Evolutionary conservation across 768 basidiomycete genomes (phyloP).

Genomic region (Suillus sp.): DNA sequence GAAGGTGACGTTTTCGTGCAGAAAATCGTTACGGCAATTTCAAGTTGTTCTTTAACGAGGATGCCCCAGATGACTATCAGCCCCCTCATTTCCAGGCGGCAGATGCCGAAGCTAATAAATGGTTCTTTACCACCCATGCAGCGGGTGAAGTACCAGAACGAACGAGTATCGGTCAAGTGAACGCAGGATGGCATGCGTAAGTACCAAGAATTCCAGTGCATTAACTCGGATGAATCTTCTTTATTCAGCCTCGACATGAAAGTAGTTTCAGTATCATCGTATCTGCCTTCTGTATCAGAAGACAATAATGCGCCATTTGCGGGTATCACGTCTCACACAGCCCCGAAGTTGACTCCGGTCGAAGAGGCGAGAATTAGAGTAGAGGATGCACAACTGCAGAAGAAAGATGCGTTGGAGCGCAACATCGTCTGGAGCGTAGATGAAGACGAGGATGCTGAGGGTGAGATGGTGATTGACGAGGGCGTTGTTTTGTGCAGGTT

Average conservation of each 20-base stretch:
- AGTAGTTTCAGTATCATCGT: conserved; percentile 72
- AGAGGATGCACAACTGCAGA: conserved; percentile 61
- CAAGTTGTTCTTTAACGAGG: conserved; percentile 82
- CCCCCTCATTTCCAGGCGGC: conserved; percentile 78
- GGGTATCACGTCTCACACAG: conserved; percentile 42
- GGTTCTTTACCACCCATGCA: conserved; percentile 81
- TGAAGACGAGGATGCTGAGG: conserved; percentile 58
- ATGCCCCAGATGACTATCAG: conserved; percentile 81
- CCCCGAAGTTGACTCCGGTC: conserved; percentile 51
- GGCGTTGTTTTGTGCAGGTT: conserved; percentile 30
- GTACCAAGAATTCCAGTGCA: background rate
- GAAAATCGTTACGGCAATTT: conserved; percentile 86
- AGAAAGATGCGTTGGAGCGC: conserved; percentile 60
- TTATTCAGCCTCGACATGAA: conserved; percentile 66
- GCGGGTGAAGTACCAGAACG: conserved; percentile 73
- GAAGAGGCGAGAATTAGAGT: conserved; percentile 56
- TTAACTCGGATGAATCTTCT: conserved; percentile 4
- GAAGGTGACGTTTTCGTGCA: conserved; percentile 27
- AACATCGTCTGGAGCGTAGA: conserved; percentile 68
- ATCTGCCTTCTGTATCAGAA: conserved; percentile 64
- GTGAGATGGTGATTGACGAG: conserved; percentile 45
- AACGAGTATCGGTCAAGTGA: conserved; percentile 64
- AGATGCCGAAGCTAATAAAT: conserved; percentile 70
- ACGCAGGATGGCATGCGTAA: conserved; percentile 77
- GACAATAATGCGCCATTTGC: conserved; percentile 58